Evolutionary conservation across 805 yeast genomes (phyloP).

Genomic region (Yueomyces sp.): DNA sequence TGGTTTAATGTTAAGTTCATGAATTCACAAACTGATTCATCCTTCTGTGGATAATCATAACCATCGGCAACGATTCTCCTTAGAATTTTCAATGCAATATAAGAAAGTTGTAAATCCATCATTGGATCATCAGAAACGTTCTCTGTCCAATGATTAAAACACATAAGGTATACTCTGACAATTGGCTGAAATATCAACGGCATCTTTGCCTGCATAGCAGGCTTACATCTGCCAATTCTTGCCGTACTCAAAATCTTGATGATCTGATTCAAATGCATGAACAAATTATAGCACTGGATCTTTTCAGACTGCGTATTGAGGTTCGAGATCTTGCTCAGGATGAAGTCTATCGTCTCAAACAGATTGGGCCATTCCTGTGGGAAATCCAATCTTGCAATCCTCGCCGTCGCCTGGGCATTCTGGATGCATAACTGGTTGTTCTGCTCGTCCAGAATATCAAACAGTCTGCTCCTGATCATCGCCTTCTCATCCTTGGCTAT

Average conservation of each 20-base stretch:
- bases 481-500: conserved; percentile 55
- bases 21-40: conserved; percentile 42
- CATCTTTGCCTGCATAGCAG: conserved; percentile 61
- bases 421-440: conserved; percentile 68
- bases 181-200: conserved; percentile 49
- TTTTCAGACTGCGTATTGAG: conserved; percentile 33
- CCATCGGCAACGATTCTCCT: conserved; percentile 70
- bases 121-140: conserved; percentile 26
- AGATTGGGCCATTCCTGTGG: conserved; percentile 78
- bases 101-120: conserved; percentile 54
- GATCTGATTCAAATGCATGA: conserved; percentile 62
- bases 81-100: conserved; percentile 59
- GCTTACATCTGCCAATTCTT: conserved; percentile 70
- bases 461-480: conserved; percentile 45
- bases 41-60: conserved; percentile 53
- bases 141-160: conserved; percentile 51
- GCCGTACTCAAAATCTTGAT: conserved; percentile 64
- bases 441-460: conserved; percentile 49
- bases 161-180: conserved; percentile 42
- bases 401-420: conserved; percentile 70
- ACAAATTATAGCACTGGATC: conserved; percentile 44
- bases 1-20: conserved; percentile 44
- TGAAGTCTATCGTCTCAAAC: conserved; percentile 46
- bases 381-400: conserved; percentile 72
- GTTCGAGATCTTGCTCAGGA: conserved; percentile 25